Base-by-base conservation (phyloP, 2,329 filamentous ascomycete species). In the Ilyonectria robusta region DNA sequence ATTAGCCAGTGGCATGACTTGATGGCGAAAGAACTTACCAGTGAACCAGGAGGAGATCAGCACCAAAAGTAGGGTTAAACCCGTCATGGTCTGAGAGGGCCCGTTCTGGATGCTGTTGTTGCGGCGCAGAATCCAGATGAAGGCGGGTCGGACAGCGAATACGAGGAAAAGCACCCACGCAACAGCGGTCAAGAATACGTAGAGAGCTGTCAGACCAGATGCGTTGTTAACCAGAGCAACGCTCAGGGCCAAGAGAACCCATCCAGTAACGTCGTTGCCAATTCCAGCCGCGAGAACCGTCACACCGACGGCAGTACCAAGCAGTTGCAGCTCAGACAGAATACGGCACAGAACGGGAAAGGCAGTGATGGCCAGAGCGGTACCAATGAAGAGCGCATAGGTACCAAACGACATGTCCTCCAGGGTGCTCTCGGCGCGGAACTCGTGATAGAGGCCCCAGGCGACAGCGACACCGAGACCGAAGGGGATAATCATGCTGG, bases 341-440 rank as follows among this genome's bases (percentile, higher is more conserved):
- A 98, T 98, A 79, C 95, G 93, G 77, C 95, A 98, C 13, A 98
- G 88, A 0, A 98, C 95, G 0, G 95, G 95, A 75, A 98, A 92
- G 9, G 89, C 94, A 1, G 95, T 98, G 73, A 98, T 98, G 31
- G 94, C 93, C 81, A 98, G 91, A 0, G 95, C 95, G 59, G 97
- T 95, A 80, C 95, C 95, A 70, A 98, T 93, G 78, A 98, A 98
- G 31, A 88, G 81, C 68, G 85, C 84, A 54, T 94, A 89, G 11
- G 86, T 82, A 55, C 84, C 85, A 66, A 89, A 89, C 21, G 79
- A 75, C 65, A 88, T 84, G 40, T 80, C 76, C 17, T 80, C 70
- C 23, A 81, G 74, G 46, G 80, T 79, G 4, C 75, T 70, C 37
- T 86, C 84, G 11, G 76, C 42, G 23, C 84, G 84, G 75, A 97